Evolutionary conservation across 768 basidiomycete genomes (phyloP).

Genomic region (Gymnopilus dilepis): DNA sequence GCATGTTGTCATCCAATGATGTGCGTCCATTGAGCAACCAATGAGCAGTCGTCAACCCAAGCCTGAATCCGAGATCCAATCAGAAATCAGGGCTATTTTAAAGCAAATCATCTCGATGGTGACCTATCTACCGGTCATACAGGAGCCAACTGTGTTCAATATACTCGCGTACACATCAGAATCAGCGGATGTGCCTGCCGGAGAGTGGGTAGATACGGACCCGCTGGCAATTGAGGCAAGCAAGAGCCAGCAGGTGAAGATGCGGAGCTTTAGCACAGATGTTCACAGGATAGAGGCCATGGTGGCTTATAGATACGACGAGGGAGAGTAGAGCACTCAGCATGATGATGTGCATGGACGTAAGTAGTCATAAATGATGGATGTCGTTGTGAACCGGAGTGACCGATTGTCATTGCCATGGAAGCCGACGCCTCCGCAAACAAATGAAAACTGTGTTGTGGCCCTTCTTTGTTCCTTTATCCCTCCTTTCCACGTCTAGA

Average conservation of each 20-base stretch:
- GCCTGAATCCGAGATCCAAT: slow-evolving; percentile 89
- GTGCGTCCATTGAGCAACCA: slow-evolving; percentile 12
- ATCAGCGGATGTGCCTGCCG: slow-evolving; percentile 88
- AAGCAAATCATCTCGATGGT: slow-evolving; percentile 98
- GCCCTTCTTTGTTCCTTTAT: slow-evolving; percentile 27
- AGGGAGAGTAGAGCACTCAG: slow-evolving; percentile 42
- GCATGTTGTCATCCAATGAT: slow-evolving; percentile 4
- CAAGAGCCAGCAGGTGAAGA: slow-evolving; percentile 92
- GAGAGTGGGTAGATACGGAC: slow-evolving; percentile 97
- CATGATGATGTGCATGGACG: slow-evolving; percentile 12
- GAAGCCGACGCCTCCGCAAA: slow-evolving; percentile 24
- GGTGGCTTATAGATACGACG: slow-evolving; percentile 96
- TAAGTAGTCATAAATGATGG: slow-evolving; percentile 18
- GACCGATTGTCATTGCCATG: slow-evolving; percentile 40
- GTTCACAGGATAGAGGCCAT: slow-evolving; percentile 97
- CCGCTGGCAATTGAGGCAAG: slow-evolving; percentile 91
- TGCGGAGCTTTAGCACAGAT: slow-evolving; percentile 96
- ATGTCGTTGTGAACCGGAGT: slow-evolving; percentile 24
- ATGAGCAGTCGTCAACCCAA: slow-evolving; percentile 57
- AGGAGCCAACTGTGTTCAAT: slow-evolving; percentile 96
- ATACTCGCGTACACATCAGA: slow-evolving; percentile 95
- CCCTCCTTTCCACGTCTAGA: slow-evolving; percentile 23
- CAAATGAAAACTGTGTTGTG: slow-evolving; percentile 26
- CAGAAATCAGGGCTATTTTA: slow-evolving; percentile 96
- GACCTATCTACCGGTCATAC: slow-evolving; percentile 94